Percentiles rank a stretch among this genome's conserved stretches.
Evolutionary conservation across 176 grass and related monocot species (phyloP).

Genomic region (Zea luxurians): DNA sequence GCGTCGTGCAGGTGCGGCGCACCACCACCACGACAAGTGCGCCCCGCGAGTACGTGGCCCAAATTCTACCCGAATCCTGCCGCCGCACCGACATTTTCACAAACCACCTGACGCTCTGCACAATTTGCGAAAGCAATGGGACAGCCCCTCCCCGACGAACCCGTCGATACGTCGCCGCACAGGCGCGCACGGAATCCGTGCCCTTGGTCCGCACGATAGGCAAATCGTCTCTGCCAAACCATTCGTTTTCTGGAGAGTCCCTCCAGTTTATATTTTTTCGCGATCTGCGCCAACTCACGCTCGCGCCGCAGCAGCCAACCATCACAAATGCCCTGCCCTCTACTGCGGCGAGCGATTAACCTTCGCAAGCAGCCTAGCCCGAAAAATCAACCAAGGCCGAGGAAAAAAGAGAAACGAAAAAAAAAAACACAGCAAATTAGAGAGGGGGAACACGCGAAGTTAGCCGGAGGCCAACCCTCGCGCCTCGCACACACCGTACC

Average conservation of each 20-base stretch:
- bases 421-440: neutral
- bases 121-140: too few species aligned
- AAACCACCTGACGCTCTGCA: too few species aligned
- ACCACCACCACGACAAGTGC: too few species aligned
- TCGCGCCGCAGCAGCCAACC: neutral
- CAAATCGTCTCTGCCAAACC: neutral
- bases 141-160: too few species aligned
- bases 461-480: slow-evolving; percentile 10
- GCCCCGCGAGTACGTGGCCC: too few species aligned
- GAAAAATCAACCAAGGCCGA: neutral
- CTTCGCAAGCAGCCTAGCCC: too few species aligned
- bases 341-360: too few species aligned
- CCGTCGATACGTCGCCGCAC: too few species aligned
- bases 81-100: too few species aligned
- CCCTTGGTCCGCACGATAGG: neutral
- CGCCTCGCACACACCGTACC: neutral
- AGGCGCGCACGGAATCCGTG: too few species aligned
- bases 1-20: too few species aligned
- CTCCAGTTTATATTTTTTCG: neutral
- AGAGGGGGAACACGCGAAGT: slow-evolving; percentile 18
- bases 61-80: too few species aligned
- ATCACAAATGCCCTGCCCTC: neutral
- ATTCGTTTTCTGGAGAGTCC: neutral
- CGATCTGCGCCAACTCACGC: neutral
- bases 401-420: neutral